Evolutionary conservation across 1,139 yeast genomes (phyloP), one percentile per base, ranked within the genome.

Genomic region (Pichia sp.): DNA sequence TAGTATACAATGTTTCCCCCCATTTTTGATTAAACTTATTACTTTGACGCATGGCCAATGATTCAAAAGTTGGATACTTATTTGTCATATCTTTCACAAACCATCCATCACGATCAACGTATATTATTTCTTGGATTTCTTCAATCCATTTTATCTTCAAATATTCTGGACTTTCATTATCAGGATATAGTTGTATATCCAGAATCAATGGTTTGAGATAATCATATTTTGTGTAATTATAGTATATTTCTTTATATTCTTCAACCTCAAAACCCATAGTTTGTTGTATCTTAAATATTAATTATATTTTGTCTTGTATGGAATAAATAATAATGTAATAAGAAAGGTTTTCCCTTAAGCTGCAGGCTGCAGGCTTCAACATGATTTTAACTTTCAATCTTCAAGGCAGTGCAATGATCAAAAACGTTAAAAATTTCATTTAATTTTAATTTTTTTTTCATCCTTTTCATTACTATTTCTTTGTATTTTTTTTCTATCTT

Each of bases 11-110:
- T 20, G 50, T 48, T 1, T 34, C 27, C 1, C 48, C 45, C 62
- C 62, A 60, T 16, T 25, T 33, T 1, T 12, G 6, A 9, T 42
- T 44, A 37, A 59, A 60, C 6, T 23, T 35, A 2, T 35, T 25
- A 35, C 61, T 59, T 23, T 51, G 30, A 4, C 40, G 39, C 42
- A 46, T 42, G 2, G 56, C 54, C 9, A 60, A 45, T 10, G 57
- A 44, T 39, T 61, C 64, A 50, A 61, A 60, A 4, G 63, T 60
- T 20, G 64, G 61, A 39, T 40, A 12, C 40, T 35, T 25, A 20
- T 29, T 26, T n/a, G 11, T 7, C 5, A 11, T 32, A 12, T 27
- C 24, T 1, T 2, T 11, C 10, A 38, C 33, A 40, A 40, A 54
- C 64, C 64, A 60, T 1, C 64, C 64, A 32, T 50, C 45, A 5